Percentiles rank a stretch among this genome's conserved stretches.
These are phyloP conservation scores for Coleophoma crateriformis DNA, from an alignment of 2,329 filamentous ascomycete species.

Conservation along the genomic window DNA sequence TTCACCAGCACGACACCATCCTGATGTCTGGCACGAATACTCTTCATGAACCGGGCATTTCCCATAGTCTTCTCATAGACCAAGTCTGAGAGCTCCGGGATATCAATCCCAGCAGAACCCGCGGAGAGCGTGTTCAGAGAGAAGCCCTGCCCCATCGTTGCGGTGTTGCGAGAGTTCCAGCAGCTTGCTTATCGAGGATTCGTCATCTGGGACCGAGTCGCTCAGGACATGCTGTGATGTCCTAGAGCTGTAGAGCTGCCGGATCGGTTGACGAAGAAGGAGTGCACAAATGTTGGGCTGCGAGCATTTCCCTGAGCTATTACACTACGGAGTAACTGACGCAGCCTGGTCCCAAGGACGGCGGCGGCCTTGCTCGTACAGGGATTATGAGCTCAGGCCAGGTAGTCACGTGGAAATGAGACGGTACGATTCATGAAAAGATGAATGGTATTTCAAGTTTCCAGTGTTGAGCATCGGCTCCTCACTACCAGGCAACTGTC, in stretches of 20 bases:
- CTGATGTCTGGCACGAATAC: constrained; percentile 81
- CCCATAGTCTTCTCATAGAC: constrained; percentile 90
- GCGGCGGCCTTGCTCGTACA: too few relatives aligned
- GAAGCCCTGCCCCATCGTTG: constrained; percentile 89
- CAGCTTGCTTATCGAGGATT: neutral
- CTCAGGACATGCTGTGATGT: constrained; percentile 13
- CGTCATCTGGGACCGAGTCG: constrained; percentile 19
- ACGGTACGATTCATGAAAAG: too few relatives aligned
- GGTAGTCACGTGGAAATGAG: too few relatives aligned
- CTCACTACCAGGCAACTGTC: too few relatives aligned
- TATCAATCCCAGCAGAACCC: constrained; percentile 88
- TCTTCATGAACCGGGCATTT: constrained; percentile 93
- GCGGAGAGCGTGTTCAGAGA: constrained; percentile 88
- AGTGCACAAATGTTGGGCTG: too few relatives aligned
- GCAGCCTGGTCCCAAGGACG: too few relatives aligned
- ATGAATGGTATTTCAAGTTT: too few relatives aligned
- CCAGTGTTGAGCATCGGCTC: too few relatives aligned
- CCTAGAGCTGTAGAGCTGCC: constrained; percentile 13
- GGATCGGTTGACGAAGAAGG: too few relatives aligned
- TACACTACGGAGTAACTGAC: too few relatives aligned
- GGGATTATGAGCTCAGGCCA: too few relatives aligned
- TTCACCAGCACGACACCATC: constrained; percentile 93
- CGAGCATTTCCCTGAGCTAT: too few relatives aligned
- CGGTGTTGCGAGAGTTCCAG: constrained; percentile 2
- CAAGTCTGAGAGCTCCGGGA: constrained; percentile 84